phyloP scores from a whole-genome alignment of 2,329 filamentous ascomycete species.

The Ophiocordyceps camponoti-saundersi region DNA sequence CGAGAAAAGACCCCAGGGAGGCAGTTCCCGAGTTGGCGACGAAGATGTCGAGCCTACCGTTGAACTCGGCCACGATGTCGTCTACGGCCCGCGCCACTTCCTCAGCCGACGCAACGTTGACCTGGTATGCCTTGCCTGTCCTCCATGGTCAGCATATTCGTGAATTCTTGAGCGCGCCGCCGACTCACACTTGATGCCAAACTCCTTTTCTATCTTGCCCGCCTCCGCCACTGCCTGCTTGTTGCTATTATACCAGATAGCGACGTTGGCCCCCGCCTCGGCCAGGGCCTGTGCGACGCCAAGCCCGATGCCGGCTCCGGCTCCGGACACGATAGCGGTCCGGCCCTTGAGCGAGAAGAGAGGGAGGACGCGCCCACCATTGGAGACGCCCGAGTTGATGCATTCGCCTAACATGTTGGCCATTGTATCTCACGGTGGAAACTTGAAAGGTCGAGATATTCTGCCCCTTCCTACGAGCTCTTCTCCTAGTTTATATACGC shows the following conservation, averaged over 20 bases:
- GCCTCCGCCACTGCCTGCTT: conserved; percentile 44
- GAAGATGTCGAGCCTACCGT: conserved; percentile 60
- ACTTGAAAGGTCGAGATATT: neutral
- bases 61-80: conserved; percentile 45
- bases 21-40: conserved; percentile 64
- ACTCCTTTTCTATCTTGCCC: conserved; percentile 44
- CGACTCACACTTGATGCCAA: conserved; percentile 47
- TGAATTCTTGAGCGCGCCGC: neutral
- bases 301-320: conserved; percentile 49
- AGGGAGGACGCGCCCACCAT: conserved; percentile 36
- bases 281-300: conserved; percentile 46
- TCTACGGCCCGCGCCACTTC: conserved; percentile 33
- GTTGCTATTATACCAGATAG: conserved; percentile 58
- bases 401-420: conserved; percentile 30
- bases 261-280: conserved; percentile 56
- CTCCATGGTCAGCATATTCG: neutral
- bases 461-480: too few relatives aligned
- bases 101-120: conserved; percentile 38
- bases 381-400: conserved; percentile 32
- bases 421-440: conserved; percentile 10
- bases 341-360: conserved; percentile 54
- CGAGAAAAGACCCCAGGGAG: conserved; percentile 51
- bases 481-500: too few relatives aligned
- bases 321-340: conserved; percentile 53
- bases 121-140: conserved; percentile 27